phyloP scores from a whole-genome alignment of 2,329 filamentous ascomycete genomes.

The Aureobasidium leucospermi region DNA sequence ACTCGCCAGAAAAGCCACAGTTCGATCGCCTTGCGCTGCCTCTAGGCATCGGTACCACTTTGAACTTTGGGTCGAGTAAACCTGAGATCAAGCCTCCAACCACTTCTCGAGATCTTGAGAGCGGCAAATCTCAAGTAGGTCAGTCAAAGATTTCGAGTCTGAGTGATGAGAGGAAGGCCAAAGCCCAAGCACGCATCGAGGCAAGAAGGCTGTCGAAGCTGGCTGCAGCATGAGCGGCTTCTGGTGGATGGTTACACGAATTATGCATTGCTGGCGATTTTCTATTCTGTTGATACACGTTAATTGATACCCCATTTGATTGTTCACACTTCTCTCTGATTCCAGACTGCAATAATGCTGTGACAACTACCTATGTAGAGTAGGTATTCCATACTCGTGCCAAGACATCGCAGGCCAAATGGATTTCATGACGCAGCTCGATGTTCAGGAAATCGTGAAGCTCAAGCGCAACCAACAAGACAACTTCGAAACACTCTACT shows the following conservation, averaged over 20 bases:
- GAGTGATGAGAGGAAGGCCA: neutral
- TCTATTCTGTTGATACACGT: neutral
- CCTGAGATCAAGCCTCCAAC: neutral
- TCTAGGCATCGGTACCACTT: neutral
- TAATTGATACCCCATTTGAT: constrained; percentile 4
- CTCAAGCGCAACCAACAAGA: neutral
- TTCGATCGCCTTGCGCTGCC: constrained; percentile 14
- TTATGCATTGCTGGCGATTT: neutral
- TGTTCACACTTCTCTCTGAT: neutral
- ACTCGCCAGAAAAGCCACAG: constrained; percentile 7
- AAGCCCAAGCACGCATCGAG: constrained; percentile 8
- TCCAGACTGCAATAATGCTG: too few species aligned
- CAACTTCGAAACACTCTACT: neutral
- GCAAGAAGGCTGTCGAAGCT: neutral
- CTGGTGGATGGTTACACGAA: neutral
- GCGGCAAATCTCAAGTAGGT: neutral
- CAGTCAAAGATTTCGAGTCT: neutral
- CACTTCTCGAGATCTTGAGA: neutral
- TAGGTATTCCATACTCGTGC: neutral
- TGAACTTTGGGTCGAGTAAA: constrained; percentile 1
- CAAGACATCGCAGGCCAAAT: neutral
- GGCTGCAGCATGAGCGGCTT: neutral
- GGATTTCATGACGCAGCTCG: constrained; percentile 3
- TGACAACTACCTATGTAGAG: too few species aligned
- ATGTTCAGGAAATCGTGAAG: neutral